Evolutionary conservation across 2,329 filamentous ascomycete species (phyloP).

Genomic region (Trichoderma arundinaceum): DNA sequence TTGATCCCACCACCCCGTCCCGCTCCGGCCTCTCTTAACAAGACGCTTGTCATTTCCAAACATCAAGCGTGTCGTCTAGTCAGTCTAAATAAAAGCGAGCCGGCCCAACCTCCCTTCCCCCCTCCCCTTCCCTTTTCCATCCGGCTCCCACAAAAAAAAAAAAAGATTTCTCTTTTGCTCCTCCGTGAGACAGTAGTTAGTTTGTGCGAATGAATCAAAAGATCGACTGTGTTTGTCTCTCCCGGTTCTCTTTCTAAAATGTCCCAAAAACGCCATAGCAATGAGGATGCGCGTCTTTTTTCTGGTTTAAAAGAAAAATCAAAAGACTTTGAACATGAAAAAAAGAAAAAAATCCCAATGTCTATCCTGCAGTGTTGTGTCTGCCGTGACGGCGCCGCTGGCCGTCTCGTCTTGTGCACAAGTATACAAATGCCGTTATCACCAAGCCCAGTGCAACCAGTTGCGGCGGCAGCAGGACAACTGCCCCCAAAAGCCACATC

Average conservation of each 20-base stretch:
- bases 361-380: constrained; percentile 39
- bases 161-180: constrained; percentile 11
- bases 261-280: constrained; percentile 42
- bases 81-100: not conserved
- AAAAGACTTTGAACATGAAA: constrained; percentile 28
- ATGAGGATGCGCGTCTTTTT: constrained; percentile 38
- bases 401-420: constrained; percentile 44
- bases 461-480: constrained; percentile 55
- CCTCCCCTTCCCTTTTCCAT: not conserved
- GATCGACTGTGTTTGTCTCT: constrained; percentile 29
- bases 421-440: constrained; percentile 48
- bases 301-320: constrained; percentile 21
- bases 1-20: not conserved
- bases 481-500: constrained; percentile 49
- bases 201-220: constrained; percentile 30
- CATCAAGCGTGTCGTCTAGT: constrained; percentile 13
- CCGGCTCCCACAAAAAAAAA: constrained; percentile 15
- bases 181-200: constrained; percentile 19
- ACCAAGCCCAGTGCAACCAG: constrained; percentile 48
- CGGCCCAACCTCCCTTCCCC: not conserved
- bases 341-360: constrained; percentile 31
- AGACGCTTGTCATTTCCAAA: constrained; percentile 19
- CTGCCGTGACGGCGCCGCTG: constrained; percentile 35
- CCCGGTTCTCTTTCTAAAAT: constrained; percentile 34
- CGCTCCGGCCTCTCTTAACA: not conserved